Evolutionary conservation across 441 rosid genomes (phyloP), one percentile per base, ranked within the genome.

Genomic region (Biscutella laevigata): DNA sequence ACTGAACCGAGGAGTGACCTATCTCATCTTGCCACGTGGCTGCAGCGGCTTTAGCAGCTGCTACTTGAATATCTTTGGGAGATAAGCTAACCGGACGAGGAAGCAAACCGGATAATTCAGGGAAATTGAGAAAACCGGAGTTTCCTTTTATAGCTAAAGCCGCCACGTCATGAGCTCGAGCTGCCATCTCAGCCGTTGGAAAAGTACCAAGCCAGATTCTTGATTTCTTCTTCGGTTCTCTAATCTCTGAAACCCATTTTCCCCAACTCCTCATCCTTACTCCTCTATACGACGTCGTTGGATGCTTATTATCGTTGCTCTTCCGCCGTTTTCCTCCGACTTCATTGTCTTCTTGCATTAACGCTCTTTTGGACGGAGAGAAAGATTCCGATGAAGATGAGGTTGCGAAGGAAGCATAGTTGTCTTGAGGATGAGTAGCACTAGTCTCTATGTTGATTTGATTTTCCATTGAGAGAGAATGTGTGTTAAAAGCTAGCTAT

Each of bases 211-310:
- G 67, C 86, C 86, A 80, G 6, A 80, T 80, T 50, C 86, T 74
- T 0, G 86, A 80, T 59, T 80, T 80, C 64, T 77, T 80, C 71
- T 57, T 73, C 0, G 86, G 83, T 52, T 80, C 74, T 20, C 86
- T 64, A 14, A 80, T 80, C 57, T 80, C 86, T 0, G 83, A 80
- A 21, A 80, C 83, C 83, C 83, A 80, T 62, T 77, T 78, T 0
- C 86, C 86, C 86, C 88, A 81, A 51, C 78, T 82, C 28, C 88
- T 76, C 80, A 53, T 76, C 43, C 88, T 63, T 4, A 81, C 88
- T 39, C 88, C 88, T 24, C 84, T 68, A 45, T 76, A 81, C 7
- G 74, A 69, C 19, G 70, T 76, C 6, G 68, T n/a, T n/a, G n/a
- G 70, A 16, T 51, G 70, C 29, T 61, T 62, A 13, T 57, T 34